Conservation (phyloP, 306 rosid species). For the Ziziphus jujuba region DNA sequence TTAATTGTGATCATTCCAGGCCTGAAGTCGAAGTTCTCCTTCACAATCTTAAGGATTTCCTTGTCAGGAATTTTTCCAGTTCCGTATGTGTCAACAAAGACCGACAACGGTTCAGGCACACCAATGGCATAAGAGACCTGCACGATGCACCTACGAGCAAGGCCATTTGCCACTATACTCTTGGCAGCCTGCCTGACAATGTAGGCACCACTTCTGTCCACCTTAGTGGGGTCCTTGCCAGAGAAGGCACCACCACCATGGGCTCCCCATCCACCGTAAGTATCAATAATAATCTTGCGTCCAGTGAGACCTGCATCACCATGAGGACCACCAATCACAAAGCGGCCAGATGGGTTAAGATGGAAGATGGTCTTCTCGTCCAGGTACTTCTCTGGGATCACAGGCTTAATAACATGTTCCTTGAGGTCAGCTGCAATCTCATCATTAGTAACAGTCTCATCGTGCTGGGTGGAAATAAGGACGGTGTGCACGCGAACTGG, state of each 20-base stretch:
- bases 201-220: constrained; percentile 98
- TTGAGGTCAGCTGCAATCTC: constrained; percentile 96
- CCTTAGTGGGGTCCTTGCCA: constrained; percentile 99
- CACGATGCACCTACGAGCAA: constrained; percentile 91
- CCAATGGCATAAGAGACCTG: constrained; percentile 99
- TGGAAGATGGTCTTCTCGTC: constrained; percentile 98
- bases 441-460: constrained; percentile 90
- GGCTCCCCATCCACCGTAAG: constrained; percentile 99
- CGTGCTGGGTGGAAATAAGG: constrained; percentile 98
- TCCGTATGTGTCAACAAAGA: constrained; percentile 76
- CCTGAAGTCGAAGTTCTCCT: constrained; percentile 93
- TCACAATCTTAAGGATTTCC: constrained; percentile 87
- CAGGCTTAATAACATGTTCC: constrained; percentile 97
- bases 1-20: constrained; percentile 97
- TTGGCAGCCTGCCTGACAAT: constrained; percentile 96
- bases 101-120: constrained; percentile 94
- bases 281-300: constrained; percentile 94
- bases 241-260: constrained; percentile 99
- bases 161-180: constrained; percentile 89
- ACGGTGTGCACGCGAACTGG: constrained; percentile 98
- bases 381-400: constrained; percentile 91
- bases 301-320: constrained; percentile 99
- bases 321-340: constrained; percentile 97
- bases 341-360: constrained; percentile 99
- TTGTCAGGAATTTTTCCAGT: constrained; percentile 94